phyloP scores from a whole-genome alignment of 202 grass and related monocot genomes.

The Dendrocalamus latiflorus region DNA sequence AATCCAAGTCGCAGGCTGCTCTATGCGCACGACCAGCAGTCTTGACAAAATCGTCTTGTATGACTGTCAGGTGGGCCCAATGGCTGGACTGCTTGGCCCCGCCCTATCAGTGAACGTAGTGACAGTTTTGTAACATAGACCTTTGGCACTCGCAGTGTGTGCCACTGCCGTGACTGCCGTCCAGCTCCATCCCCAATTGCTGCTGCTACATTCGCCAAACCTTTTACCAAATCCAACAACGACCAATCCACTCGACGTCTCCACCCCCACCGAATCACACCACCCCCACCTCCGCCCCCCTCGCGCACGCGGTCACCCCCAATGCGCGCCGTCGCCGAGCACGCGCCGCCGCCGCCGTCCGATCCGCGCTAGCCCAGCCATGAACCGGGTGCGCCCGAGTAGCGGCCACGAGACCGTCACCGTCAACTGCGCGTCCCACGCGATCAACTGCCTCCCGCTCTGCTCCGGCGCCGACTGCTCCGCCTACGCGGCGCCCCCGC shows the following conservation, averaged over 20 bases:
- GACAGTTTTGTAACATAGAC: background rate
- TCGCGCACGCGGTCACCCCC: background rate
- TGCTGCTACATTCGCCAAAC: conserved; percentile 5
- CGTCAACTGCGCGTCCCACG: conserved; percentile 22
- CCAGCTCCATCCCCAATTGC: conserved; percentile 25
- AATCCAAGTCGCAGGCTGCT: background rate
- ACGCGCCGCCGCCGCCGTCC: background rate
- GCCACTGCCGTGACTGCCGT: background rate
- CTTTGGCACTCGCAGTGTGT: background rate
- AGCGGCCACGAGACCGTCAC: background rate
- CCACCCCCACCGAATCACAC: background rate
- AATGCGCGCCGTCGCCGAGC: conserved; percentile 15
- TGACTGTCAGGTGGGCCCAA: background rate
- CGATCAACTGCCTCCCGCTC: background rate
- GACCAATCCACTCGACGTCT: conserved; percentile 38
- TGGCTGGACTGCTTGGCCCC: background rate
- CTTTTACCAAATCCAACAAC: conserved; percentile 43
- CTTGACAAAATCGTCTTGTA: accelerated
- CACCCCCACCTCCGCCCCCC: background rate
- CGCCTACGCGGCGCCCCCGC: conserved; percentile 26
- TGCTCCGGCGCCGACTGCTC: conserved; percentile 29
- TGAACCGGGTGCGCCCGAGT: background rate
- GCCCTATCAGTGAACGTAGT: background rate
- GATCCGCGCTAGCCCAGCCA: background rate
- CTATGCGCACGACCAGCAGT: background rate